Percentiles rank a stretch among this genome's conserved stretches.
Evolutionary conservation across 2,329 filamentous ascomycete species (phyloP).

Genomic region (Cladosporium velox): DNA sequence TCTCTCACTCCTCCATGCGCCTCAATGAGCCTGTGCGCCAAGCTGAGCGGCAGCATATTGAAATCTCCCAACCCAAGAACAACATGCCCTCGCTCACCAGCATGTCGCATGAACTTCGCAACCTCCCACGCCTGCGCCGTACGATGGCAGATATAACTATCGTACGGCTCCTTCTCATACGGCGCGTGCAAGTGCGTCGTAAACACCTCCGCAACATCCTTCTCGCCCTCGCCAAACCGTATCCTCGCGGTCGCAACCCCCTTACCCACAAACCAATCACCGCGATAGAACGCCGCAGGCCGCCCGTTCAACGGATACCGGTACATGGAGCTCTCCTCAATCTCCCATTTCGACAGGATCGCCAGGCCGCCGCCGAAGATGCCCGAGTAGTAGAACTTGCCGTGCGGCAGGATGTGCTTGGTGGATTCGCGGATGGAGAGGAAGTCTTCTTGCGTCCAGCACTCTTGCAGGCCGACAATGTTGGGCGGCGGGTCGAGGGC

Average conservation of each 20-base stretch:
- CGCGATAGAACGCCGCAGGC: conserved; percentile 89
- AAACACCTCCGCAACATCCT: conserved; percentile 82
- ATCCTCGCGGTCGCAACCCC: conserved; percentile 84
- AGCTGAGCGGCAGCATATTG: conserved; percentile 88
- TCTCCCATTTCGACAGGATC: conserved; percentile 88
- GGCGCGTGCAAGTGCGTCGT: conserved; percentile 85
- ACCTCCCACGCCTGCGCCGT: conserved; percentile 95
- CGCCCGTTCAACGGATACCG: conserved; percentile 89
- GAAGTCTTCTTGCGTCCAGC: conserved; percentile 87
- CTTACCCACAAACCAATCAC: conserved; percentile 96
- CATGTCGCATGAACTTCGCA: conserved; percentile 80
- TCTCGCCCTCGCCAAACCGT: conserved; percentile 62
- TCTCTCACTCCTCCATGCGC: conserved; percentile 76
- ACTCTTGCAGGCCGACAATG: conserved; percentile 93
- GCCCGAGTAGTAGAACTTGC: conserved; percentile 89
- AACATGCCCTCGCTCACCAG: conserved; percentile 76
- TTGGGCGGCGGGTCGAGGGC: conserved; percentile 67
- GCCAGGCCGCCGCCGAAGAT: conserved; percentile 87
- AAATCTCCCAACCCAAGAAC: conserved; percentile 90
- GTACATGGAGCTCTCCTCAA: conserved; percentile 84
- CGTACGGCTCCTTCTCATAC: conserved; percentile 76
- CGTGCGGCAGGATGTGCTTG: conserved; percentile 74
- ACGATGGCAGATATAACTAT: conserved; percentile 87
- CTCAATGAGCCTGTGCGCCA: conserved; percentile 80
- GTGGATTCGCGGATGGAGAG: conserved; percentile 73